A percentile compares a stretch with the other conserved stretches of the same genome.
phyloP scores from a whole-genome alignment of 148 eudicot genomes.

The Fagopyrum esculentum region DNA sequence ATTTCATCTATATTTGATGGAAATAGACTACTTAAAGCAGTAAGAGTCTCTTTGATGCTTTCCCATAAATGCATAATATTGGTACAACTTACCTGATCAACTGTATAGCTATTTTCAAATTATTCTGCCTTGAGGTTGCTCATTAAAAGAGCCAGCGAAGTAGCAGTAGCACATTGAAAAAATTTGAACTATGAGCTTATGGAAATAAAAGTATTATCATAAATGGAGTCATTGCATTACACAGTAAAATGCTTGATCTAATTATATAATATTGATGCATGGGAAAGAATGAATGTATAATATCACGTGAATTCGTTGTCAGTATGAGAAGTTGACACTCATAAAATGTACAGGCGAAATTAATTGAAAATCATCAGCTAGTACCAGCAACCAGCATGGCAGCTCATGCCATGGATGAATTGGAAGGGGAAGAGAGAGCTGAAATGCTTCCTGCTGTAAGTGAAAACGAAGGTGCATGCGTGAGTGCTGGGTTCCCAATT shows the following conservation, averaged over 20 bases:
- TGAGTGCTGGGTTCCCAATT: slow-evolving; percentile 20
- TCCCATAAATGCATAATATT: neutral
- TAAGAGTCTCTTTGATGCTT: neutral
- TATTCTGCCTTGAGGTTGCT: neutral
- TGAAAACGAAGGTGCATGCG: slow-evolving; percentile 23
- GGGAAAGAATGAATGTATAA: neutral
- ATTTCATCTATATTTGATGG: neutral
- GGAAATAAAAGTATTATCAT: neutral
- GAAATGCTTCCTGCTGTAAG: slow-evolving; percentile 17
- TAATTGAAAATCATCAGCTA: slow-evolving; percentile 24
- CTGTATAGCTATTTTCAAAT: neutral
- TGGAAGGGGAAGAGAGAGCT: slow-evolving; percentile 35
- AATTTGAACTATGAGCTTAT: neutral
- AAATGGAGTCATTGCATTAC: neutral
- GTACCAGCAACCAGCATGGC: slow-evolving; percentile 77
- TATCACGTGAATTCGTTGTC: neutral
- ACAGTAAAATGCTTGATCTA: neutral
- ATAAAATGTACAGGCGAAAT: slow-evolving; percentile 14
- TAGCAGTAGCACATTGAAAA: neutral
- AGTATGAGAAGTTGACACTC: neutral
- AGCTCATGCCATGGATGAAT: slow-evolving; percentile 66
- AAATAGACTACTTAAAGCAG: neutral
- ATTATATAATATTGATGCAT: neutral
- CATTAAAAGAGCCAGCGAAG: neutral
- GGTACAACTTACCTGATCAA: neutral